A percentile compares a stretch with the other conserved stretches of the same genome.
Evolutionary conservation across 441 rosid species (phyloP).

Genomic region (Codiaeum variegatum): DNA sequence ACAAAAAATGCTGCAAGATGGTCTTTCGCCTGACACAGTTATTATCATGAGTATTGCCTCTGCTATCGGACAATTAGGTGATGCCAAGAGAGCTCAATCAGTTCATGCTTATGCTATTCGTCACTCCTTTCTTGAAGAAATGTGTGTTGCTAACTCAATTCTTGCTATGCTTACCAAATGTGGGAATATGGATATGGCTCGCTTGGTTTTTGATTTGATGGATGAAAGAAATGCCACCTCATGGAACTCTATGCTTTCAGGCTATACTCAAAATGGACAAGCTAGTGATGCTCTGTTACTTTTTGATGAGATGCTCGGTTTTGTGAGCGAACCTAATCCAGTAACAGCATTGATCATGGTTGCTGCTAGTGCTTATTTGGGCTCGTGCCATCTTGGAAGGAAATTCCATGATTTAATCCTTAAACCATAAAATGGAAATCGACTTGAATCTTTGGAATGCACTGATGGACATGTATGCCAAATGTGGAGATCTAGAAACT

Average conservation of each 20-base stretch:
- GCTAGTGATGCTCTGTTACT: conserved; percentile 48
- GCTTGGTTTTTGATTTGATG: conserved; percentile 41
- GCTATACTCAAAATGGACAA: conserved; percentile 50
- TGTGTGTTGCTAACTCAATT: conserved; percentile 39
- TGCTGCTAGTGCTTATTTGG: conserved; percentile 46
- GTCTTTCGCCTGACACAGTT: conserved; percentile 38
- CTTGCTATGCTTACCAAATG: conserved; percentile 49
- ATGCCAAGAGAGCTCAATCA: conserved; percentile 28
- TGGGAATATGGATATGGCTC: conserved; percentile 36
- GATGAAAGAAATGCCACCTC: conserved; percentile 41
- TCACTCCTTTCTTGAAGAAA: conserved; percentile 30
- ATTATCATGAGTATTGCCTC: conserved; percentile 43
- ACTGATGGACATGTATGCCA: conserved; percentile 52
- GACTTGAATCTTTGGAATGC: conserved; percentile 41
- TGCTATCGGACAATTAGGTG: conserved; percentile 48
- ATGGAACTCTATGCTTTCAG: conserved; percentile 60
- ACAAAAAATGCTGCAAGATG: conserved; percentile 35
- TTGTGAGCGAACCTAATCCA: conserved; percentile 35
- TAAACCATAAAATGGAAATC: conserved; percentile 26
- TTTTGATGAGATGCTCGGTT: conserved; percentile 43
- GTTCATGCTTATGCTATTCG: conserved; percentile 40
- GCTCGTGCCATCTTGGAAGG: conserved; percentile 39
- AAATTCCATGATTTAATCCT: conserved; percentile 35
- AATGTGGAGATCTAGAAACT: conserved; percentile 57
- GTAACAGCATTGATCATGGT: conserved; percentile 53